A percentile compares a stretch with the other conserved stretches of the same genome.
These are phyloP conservation scores for Penicillium arizonense DNA, from an alignment of 495 filamentous ascomycete genomes.

Conservation along the genomic window DNA sequence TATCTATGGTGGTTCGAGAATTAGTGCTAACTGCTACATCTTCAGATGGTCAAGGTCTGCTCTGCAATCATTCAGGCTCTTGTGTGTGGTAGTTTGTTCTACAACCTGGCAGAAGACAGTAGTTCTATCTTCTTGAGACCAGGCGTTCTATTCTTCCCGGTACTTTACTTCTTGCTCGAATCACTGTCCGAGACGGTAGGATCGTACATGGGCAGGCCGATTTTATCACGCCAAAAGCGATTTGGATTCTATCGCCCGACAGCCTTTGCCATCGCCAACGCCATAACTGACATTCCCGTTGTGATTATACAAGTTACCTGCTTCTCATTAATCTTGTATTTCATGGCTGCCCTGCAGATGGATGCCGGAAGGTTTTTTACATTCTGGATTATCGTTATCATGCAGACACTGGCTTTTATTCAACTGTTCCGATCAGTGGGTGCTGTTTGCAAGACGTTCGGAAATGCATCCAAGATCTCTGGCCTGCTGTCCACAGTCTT, in stretches of 20 bases:
- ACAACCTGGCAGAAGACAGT: slow-evolving; percentile 36
- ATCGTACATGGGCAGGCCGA: slow-evolving; percentile 42
- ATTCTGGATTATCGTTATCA: slow-evolving; percentile 68
- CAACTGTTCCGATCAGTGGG: slow-evolving; percentile 75
- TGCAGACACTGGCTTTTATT: slow-evolving; percentile 69
- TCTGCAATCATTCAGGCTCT: slow-evolving; percentile 38
- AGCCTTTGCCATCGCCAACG: slow-evolving; percentile 77
- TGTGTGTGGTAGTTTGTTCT: slow-evolving; percentile 43
- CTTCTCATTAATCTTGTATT: slow-evolving; percentile 77
- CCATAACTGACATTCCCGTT: slow-evolving; percentile 72
- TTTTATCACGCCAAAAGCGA: slow-evolving; percentile 44
- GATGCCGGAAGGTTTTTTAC: slow-evolving; percentile 76
- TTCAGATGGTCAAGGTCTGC: slow-evolving; percentile 15
- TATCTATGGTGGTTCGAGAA: no score
- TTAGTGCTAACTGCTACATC: no score
- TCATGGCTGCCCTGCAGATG: slow-evolving; percentile 67
- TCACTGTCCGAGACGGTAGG: slow-evolving; percentile 37
- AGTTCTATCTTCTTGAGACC: slow-evolving; percentile 40
- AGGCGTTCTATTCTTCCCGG: slow-evolving; percentile 38
- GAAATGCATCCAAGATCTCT: slow-evolving; percentile 79
- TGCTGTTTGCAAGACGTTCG: slow-evolving; percentile 77
- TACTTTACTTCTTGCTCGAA: slow-evolving; percentile 40
- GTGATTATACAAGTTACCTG: slow-evolving; percentile 63
- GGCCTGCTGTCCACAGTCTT: slow-evolving; percentile 74
- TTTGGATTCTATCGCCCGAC: slow-evolving; percentile 77